Conservation (phyloP, 2,329 filamentous ascomycete genomes). For the Aspergillus latus region DNA sequence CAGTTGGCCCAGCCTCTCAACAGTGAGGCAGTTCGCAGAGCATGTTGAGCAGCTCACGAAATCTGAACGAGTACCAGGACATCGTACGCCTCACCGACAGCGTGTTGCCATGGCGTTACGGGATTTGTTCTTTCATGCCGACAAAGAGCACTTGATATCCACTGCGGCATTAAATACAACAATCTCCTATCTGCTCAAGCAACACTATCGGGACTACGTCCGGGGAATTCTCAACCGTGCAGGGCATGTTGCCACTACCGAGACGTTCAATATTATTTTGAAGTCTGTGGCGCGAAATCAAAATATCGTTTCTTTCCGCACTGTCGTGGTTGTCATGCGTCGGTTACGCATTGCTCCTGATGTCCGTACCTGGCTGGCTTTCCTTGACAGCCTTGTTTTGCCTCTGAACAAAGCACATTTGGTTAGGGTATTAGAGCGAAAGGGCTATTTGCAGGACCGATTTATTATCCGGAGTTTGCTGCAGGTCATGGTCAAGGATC, state of each 20-base stretch:
- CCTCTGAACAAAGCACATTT: constrained; percentile 31
- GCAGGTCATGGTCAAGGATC: constrained; percentile 33
- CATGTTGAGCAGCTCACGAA: constrained; percentile 41
- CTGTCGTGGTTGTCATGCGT: constrained; percentile 42
- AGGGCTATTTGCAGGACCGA: constrained; percentile 31
- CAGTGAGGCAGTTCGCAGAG: constrained; percentile 37
- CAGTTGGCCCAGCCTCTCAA: constrained; percentile 17
- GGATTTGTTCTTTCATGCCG: constrained; percentile 34
- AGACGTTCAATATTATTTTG: constrained; percentile 49
- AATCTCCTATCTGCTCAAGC: constrained; percentile 38
- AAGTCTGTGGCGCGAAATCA: constrained; percentile 36
- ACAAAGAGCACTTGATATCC: constrained; percentile 35
- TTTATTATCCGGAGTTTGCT: constrained; percentile 28
- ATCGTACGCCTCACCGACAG: constrained; percentile 12
- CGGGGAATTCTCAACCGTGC: constrained; percentile 36
- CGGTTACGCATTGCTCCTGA: constrained; percentile 40
- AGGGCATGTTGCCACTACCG: constrained; percentile 38
- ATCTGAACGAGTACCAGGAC: constrained; percentile 19
- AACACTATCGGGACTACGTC: constrained; percentile 32
- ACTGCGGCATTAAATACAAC: constrained; percentile 44
- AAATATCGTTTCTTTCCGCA: constrained; percentile 41
- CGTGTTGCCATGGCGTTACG: constrained; percentile 28
- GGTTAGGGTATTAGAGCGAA: constrained; percentile 32
- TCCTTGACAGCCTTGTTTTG: constrained; percentile 34
- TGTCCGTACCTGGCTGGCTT: constrained; percentile 44